Evolutionary conservation across 371 early-diverging fungal genomes (phyloP).

Genomic region (Catenaria anguillulae): DNA sequence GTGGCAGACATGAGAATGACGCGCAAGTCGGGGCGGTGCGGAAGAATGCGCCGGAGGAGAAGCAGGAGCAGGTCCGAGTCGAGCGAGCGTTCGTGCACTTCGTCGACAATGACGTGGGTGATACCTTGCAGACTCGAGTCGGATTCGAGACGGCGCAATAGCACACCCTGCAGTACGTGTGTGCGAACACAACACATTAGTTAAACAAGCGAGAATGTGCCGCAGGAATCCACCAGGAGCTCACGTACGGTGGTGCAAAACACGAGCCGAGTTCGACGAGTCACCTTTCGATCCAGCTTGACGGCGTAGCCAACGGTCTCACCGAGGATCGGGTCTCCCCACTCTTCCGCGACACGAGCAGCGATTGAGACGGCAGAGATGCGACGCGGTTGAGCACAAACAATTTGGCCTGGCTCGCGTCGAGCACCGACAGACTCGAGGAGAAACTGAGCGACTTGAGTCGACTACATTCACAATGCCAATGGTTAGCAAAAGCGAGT

Average conservation of each 20-base stretch:
- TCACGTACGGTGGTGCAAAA: slow-evolving; percentile 46
- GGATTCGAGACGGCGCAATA: slow-evolving; percentile 30
- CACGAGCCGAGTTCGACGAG: slow-evolving; percentile 24
- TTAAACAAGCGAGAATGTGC: no score
- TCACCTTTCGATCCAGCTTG: slow-evolving; percentile 23
- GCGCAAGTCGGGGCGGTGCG: slow-evolving; percentile 14
- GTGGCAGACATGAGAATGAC: slow-evolving; percentile 46
- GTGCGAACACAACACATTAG: no score
- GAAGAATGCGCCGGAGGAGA: slow-evolving; percentile 15
- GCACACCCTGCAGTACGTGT: no score
- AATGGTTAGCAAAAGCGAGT: no score
- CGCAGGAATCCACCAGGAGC: no score
- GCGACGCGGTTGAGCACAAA: slow-evolving; percentile 35
- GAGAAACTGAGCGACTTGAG: slow-evolving; percentile 31
- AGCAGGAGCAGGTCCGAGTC: slow-evolving; percentile 41
- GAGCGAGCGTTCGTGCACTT: slow-evolving; percentile 44
- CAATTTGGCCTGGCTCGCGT: slow-evolving; percentile 13
- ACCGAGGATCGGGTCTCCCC: slow-evolving; percentile 17
- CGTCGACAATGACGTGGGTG: slow-evolving; percentile 38
- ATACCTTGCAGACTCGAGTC: slow-evolving; percentile 21
- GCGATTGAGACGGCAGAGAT: slow-evolving; percentile 42
- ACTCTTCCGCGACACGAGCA: slow-evolving; percentile 29
- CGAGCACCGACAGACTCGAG: slow-evolving; percentile 22
- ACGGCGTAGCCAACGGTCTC: slow-evolving; percentile 35
- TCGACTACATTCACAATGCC: no score